Evolutionary conservation across 441 rosid genomes (phyloP).

Genomic region (Euphorbia schlechtendalii): DNA sequence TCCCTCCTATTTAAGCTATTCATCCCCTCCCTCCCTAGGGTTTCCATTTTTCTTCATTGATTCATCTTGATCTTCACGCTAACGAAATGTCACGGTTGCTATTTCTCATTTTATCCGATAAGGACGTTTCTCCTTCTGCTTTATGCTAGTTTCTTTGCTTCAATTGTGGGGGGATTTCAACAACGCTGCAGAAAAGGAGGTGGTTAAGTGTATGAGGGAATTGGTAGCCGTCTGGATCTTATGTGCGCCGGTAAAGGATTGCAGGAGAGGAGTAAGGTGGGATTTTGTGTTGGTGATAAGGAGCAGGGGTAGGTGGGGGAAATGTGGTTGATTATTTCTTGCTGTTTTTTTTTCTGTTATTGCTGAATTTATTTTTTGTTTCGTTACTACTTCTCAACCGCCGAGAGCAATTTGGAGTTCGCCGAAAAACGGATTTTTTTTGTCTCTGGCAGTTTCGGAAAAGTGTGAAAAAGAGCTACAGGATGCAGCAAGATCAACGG

Average conservation of each 20-base stretch:
- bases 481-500: constrained; percentile 73
- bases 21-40: neutral
- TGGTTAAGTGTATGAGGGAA: constrained; percentile 47
- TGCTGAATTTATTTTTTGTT: neutral
- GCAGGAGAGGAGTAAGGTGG: constrained; percentile 43
- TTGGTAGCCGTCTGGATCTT: constrained; percentile 22
- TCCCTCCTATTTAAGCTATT: neutral
- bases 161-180: neutral
- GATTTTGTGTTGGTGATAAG: constrained; percentile 48
- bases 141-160: constrained; percentile 23
- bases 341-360: neutral
- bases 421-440: neutral
- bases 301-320: constrained; percentile 71
- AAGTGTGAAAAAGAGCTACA: neutral
- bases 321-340: constrained; percentile 56
- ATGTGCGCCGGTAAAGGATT: constrained; percentile 28
- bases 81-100: constrained; percentile 10
- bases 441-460: neutral
- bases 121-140: constrained; percentile 7
- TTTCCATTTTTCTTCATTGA: neutral
- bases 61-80: neutral
- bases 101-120: constrained; percentile 16
- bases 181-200: constrained; percentile 5
- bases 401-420: neutral
- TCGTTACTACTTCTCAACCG: neutral